Percentiles rank a stretch among this genome's conserved stretches.
Conservation (phyloP, 1,284 basidiomycete species). For the Taiwanofungus camphoratus region DNA sequence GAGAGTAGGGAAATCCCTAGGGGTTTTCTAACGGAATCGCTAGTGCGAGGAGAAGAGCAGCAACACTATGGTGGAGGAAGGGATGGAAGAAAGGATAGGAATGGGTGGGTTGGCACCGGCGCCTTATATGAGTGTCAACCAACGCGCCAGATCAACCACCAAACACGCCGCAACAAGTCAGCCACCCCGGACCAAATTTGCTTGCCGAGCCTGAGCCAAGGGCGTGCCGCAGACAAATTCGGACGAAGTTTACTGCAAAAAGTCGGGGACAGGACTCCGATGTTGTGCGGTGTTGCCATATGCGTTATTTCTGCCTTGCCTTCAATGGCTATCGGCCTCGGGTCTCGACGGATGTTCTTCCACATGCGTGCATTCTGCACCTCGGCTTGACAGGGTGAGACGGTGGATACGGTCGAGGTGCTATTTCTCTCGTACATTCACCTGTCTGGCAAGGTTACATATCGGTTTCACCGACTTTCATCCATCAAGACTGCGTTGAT, state of each 20-base stretch:
- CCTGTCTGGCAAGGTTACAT: no score
- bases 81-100: conserved; percentile 21
- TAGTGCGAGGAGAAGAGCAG: conserved; percentile 14
- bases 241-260: no score
- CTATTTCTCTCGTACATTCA: no score
- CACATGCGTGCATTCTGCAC: conserved; percentile 5
- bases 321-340: background rate
- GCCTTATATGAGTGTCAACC: conserved; percentile 11
- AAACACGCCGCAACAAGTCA: conserved; percentile 1
- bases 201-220: no score
- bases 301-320: conserved; percentile 6
- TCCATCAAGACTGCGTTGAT: no score
- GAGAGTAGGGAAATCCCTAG: conserved; percentile 21
- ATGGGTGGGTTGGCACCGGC: background rate
- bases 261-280: no score
- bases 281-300: background rate
- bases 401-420: no score
- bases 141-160: conserved; percentile 3
- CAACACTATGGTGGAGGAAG: conserved; percentile 18
- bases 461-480: no score
- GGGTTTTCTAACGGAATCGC: conserved; percentile 19
- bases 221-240: no score
- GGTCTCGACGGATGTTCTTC: conserved; percentile 5
- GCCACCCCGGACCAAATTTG: background rate
- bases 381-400: no score